Base-by-base conservation (phyloP, 1,139 yeast genomes). In the Pichia sp. region DNA sequence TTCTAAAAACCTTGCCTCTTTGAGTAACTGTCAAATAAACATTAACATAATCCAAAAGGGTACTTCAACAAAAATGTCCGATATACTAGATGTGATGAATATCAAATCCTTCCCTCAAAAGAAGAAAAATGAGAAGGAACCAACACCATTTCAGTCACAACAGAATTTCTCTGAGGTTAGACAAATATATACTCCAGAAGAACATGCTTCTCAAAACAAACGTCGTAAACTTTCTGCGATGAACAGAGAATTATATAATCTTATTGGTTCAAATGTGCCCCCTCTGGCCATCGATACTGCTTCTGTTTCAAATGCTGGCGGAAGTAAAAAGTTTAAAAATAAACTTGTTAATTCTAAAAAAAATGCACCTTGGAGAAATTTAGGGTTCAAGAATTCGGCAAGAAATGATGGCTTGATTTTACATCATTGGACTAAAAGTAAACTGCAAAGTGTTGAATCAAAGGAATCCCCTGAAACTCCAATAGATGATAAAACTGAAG, bases 261-360 rank as follows among this genome's bases (percentile, higher is more conserved):
- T 94, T 48, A 69, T 94, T 35, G 98, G 99, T 2, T 92, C 94
- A 35, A 89, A 87, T 62, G 81, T 95, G 2, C 97, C 98, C 0
- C 94, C 98, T 1, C 78, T 89, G 3, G 67, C 76, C n/a, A 71
- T 76, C 7, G 73, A 76, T 10, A 51, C 54, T n/a, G 41, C 39
- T 4, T 40, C 54, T 12, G 48, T 48, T 22, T 11, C 45, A 1
- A 45, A 38, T 28, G 29, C 30, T 4, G 41, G 40, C 4, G 25
- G 42, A 7, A 39, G 34, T 2, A 59, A 69, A 31, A 76, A 78
- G 53, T 79, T 80, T 55, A 86, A 84, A 55, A 86, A 82, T 47
- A 75, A 78, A 53, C 71, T 89, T 47, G 76, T 77, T 6, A 42
- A 35, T 23, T 35, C 38, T 6, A 51, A 53, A 29, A 41, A 42